phyloP scores from a whole-genome alignment of 2,329 filamentous ascomycete species.

The Aspergillus pseudoviridinutans region DNA sequence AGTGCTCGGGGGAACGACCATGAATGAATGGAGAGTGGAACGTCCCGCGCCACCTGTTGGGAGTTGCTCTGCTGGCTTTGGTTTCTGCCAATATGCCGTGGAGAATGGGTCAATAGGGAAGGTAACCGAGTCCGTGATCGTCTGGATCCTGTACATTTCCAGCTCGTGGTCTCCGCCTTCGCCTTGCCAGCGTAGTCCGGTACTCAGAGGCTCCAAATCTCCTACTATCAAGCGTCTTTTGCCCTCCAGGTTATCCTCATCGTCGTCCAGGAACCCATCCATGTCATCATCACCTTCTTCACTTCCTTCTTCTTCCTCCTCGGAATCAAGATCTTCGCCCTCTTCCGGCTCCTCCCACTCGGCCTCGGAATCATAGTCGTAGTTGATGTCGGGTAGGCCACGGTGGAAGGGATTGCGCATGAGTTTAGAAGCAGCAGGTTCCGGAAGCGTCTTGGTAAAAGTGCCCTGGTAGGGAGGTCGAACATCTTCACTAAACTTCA shows the following conservation, averaged over 20 bases:
- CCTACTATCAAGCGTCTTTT: slow-evolving; percentile 58
- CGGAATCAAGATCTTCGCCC: slow-evolving; percentile 64
- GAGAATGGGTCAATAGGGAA: slow-evolving; percentile 82
- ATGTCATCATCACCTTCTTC: slow-evolving; percentile 75
- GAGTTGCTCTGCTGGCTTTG: slow-evolving; percentile 22
- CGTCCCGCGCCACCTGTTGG: slow-evolving; percentile 12
- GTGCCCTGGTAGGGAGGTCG: slow-evolving; percentile 62
- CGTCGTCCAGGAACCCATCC: slow-evolving; percentile 86
- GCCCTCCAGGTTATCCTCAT: slow-evolving; percentile 61
- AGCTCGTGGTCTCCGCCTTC: slow-evolving; percentile 47
- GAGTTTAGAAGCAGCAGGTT: slow-evolving; percentile 41
- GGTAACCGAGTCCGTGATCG: slow-evolving; percentile 56
- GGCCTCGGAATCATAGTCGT: slow-evolving; percentile 64
- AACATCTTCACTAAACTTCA: slow-evolving; percentile 60
- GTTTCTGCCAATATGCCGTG: slow-evolving; percentile 67
- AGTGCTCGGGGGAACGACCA: slow-evolving; percentile 14
- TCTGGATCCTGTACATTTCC: slow-evolving; percentile 66
- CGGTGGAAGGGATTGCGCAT: slow-evolving; percentile 53
- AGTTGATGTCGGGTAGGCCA: slow-evolving; percentile 53
- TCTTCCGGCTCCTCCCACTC: slow-evolving; percentile 67
- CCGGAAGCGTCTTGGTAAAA: slow-evolving; percentile 49
- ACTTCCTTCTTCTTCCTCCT: slow-evolving; percentile 59
- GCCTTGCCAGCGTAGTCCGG: slow-evolving; percentile 78
- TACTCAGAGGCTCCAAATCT: slow-evolving; percentile 71
- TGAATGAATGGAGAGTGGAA: slow-evolving; percentile 20